Base-by-base conservation (phyloP, 2,329 filamentous ascomycete genomes). In the Xylariales sp. region DNA sequence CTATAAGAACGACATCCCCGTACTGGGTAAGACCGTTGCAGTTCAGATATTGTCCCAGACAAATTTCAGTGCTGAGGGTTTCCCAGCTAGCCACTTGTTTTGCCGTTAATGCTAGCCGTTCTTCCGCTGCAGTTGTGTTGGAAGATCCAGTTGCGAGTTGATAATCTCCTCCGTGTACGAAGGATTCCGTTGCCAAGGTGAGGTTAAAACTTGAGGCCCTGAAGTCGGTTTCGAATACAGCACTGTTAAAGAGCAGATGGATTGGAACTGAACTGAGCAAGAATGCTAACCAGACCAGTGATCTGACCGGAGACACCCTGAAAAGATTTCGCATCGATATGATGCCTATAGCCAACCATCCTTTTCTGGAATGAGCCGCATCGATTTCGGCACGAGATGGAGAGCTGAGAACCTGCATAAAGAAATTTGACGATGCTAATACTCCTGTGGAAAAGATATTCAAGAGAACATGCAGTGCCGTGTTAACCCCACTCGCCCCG, bases 321-420 rank as follows among this genome's bases (percentile, higher is more conserved):
- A 29, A 30, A 7, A 66, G 20, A 40, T 65, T 68, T 2, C 63
- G 51, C 2, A 61, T n/a, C 39, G 60, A 65, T 2, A 60, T 51
- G 2, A 67, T 46, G 1, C 71, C 67, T 33, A 70, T 62, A 32
- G 65, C 60, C 2, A 72, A 49, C 60, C 62, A 69, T 13, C 47
- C 51, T 3, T 56, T 52, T 27, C 50, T 44, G 1, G 44, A 36
- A 51, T 76, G 72, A 1, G 67, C 68, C 20, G 44, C 40, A 29
- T 74, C 63, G 35, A 49, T 14, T 19, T 48, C 43, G 3, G 23
- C 18, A 1, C 47, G 38, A 8, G 41, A 40, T 3, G 47, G 47
- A 5, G 41, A 31, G n/a, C 33, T 42, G 6, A 49, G 17, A 4
- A 47, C 19, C 35, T 50, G 47, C 45, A 47, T 45, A 15, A 47